Percentiles rank a stretch among this genome's conserved stretches.
Conservation (phyloP, 768 basidiomycete species). For the Galerina marginata region DNA sequence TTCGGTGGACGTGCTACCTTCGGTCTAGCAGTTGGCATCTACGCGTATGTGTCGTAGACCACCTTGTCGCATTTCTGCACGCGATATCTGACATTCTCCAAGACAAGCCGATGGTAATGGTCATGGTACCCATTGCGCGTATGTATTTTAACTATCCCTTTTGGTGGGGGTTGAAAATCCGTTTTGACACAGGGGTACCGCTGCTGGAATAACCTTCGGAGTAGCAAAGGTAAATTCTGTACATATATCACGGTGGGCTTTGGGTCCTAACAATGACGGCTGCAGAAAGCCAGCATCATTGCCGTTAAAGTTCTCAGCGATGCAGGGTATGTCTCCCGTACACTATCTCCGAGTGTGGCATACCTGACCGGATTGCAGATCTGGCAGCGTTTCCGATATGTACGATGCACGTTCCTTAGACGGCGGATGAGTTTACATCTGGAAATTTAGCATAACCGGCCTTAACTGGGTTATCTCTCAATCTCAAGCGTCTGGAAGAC, state of each 20-base stretch:
- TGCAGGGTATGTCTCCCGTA: constrained; percentile 25
- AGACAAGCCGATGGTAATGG: constrained; percentile 39
- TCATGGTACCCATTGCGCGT: constrained; percentile 48
- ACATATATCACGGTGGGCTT: no score
- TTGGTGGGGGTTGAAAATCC: not conserved
- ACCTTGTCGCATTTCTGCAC: no score
- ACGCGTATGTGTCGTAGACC: not conserved
- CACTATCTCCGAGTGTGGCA: no score
- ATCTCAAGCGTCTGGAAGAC: constrained; percentile 24
- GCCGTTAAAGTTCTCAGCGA: constrained; percentile 49
- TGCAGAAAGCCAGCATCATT: constrained; percentile 34
- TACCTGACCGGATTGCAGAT: not conserved
- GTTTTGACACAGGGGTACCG: constrained; percentile 32
- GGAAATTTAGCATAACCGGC: constrained; percentile 30
- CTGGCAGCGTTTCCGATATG: constrained; percentile 19
- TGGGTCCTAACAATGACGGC: no score
- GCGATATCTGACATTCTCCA: not conserved
- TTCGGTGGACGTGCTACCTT: constrained; percentile 49
- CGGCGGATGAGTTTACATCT: not conserved
- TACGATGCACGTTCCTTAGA: not conserved
- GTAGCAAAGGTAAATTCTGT: constrained; percentile 31
- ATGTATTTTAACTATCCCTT: constrained; percentile 9
- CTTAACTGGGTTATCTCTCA: constrained; percentile 35
- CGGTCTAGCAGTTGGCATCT: constrained; percentile 40
- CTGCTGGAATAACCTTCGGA: constrained; percentile 38